Conservation (phyloP, 2,329 filamentous ascomycete species). For the Diaporthe citri region DNA sequence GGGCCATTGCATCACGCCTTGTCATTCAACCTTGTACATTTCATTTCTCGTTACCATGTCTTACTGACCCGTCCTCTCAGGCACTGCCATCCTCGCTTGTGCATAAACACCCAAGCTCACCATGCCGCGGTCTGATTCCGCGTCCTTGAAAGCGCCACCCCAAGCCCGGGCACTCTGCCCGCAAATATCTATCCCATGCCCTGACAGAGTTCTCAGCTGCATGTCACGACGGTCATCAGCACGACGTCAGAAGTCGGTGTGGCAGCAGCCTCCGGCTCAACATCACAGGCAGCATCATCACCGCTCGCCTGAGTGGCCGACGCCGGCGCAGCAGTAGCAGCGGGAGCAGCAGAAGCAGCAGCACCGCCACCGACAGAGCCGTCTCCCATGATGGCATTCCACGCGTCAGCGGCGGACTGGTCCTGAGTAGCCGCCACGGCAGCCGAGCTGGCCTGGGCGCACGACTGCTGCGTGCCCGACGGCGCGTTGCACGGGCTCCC, state of each 20-base stretch:
- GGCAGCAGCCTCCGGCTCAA: slow-evolving; percentile 10
- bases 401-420: slow-evolving; percentile 51
- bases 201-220: neutral
- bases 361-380: slow-evolving; percentile 37
- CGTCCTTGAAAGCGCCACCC: neutral
- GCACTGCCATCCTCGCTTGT: neutral
- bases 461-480: slow-evolving; percentile 45
- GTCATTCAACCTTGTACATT: neutral
- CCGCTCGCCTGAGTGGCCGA: slow-evolving; percentile 29
- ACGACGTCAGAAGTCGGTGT: slow-evolving; percentile 9
- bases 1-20: neutral
- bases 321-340: slow-evolving; percentile 25
- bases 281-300: neutral
- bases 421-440: slow-evolving; percentile 47
- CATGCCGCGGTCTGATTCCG: neutral
- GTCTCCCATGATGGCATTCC: slow-evolving; percentile 48
- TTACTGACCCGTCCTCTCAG: neutral
- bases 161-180: neutral
- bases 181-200: no score
- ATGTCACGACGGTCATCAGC: slow-evolving; percentile 19
- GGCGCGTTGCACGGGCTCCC: slow-evolving; percentile 50
- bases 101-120: neutral
- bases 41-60: slow-evolving; percentile 6
- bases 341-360: slow-evolving; percentile 39
- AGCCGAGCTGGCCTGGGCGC: slow-evolving; percentile 45